A percentile compares a stretch with the other conserved stretches of the same genome.
Conservation (phyloP, 805 yeast genomes). For the Saccharomycopsis oosterbeekiorum region DNA sequence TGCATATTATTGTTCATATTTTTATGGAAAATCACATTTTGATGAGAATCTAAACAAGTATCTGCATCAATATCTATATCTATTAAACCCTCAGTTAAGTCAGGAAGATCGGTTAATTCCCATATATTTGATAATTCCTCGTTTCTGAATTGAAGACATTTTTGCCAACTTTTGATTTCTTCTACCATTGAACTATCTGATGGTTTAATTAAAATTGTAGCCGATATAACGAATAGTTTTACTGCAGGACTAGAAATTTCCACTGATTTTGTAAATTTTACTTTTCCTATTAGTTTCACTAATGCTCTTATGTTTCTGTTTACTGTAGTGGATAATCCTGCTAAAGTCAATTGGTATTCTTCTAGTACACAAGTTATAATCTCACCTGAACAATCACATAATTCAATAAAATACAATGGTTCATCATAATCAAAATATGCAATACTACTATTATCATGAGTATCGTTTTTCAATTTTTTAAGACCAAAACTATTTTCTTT, state of each 20-base stretch:
- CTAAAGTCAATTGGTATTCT: conserved; percentile 2
- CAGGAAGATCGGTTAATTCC: neutral
- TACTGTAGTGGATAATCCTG: conserved; percentile 1
- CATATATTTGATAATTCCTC: neutral
- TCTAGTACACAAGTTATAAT: conserved; percentile 8
- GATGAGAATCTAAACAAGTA: neutral
- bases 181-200: neutral
- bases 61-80: neutral
- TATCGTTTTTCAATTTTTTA: neutral
- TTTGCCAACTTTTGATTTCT: neutral
- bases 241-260: neutral
- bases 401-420: conserved; percentile 1
- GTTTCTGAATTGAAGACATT: neutral
- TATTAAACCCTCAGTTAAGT: neutral
- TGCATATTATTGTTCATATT: neutral
- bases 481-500: neutral
- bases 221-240: neutral
- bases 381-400: conserved; percentile 8
- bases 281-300: neutral
- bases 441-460: neutral
- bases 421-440: neutral
- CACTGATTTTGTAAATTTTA: neutral
- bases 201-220: neutral
- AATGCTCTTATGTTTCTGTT: neutral
- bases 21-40: neutral